Percentiles rank a stretch among this genome's conserved stretches.
phyloP scores from a whole-genome alignment of 345 rosid species.

The Microcos paniculata region DNA sequence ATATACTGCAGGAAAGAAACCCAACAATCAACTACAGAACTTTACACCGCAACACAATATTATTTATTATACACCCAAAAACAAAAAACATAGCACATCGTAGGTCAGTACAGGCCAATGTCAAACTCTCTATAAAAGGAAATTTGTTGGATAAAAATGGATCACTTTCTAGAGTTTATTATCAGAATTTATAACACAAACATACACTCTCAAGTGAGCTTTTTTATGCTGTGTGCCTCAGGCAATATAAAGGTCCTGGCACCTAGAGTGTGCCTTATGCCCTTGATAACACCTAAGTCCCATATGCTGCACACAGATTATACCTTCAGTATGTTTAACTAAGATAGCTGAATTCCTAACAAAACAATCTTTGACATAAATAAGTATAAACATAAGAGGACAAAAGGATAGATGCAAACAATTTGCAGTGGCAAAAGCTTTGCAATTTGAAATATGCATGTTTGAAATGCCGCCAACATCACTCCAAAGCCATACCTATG shows the following conservation, averaged over 20 bases:
- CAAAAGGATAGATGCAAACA: background rate
- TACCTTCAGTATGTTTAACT: background rate
- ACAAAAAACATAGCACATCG: background rate
- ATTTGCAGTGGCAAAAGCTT: background rate
- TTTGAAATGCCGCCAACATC: conserved; percentile 1
- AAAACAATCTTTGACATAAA: background rate
- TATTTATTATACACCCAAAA: too few species aligned
- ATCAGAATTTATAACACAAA: too few species aligned
- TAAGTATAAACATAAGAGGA: background rate
- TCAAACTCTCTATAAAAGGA: background rate
- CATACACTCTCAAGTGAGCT: too few species aligned
- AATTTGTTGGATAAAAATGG: background rate
- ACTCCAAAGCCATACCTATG: background rate
- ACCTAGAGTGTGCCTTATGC: too few species aligned
- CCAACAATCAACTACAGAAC: conserved; percentile 10
- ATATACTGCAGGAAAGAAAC: conserved; percentile 63
- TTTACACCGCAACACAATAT: too few species aligned
- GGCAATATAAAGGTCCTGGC: too few species aligned
- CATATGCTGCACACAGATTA: too few species aligned
- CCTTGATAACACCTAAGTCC: background rate
- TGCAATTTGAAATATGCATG: background rate
- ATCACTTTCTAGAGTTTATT: too few species aligned
- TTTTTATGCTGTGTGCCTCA: too few species aligned
- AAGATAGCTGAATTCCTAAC: background rate
- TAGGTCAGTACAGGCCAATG: too few species aligned